phyloP scores from a whole-genome alignment of 106 monocot species.

The Phalaenopsis equestris region DNA sequence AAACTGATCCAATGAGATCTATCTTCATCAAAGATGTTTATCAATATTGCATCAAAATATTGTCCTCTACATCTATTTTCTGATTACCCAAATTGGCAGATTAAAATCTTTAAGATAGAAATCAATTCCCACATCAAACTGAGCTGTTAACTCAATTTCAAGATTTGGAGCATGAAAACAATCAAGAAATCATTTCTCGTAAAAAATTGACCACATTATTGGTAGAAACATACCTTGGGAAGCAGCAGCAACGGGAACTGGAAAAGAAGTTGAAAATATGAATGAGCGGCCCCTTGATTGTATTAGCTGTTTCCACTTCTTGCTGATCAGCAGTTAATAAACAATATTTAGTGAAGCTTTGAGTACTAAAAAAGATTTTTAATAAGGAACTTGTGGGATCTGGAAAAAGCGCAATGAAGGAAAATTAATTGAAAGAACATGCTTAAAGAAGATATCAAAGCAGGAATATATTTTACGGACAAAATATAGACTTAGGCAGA shows the following conservation, averaged over 20 bases:
- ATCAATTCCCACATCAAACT: neutral
- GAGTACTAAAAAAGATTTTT: neutral
- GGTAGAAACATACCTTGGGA: slow-evolving; percentile 51
- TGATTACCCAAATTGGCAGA: neutral
- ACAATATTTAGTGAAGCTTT: neutral
- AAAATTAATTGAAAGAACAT: neutral
- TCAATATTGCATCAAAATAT: too few species aligned
- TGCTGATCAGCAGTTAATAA: slow-evolving; percentile 35
- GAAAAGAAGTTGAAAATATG: slow-evolving; percentile 90
- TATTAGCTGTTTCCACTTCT: slow-evolving; percentile 79
- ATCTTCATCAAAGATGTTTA: neutral
- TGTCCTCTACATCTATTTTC: too few species aligned
- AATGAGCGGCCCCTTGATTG: slow-evolving; percentile 89
- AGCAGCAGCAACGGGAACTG: slow-evolving; percentile 84
- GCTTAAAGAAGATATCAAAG: neutral
- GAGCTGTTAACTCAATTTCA: neutral
- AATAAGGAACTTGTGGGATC: neutral
- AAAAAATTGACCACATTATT: neutral
- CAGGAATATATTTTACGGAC: neutral
- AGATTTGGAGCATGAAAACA: neutral
- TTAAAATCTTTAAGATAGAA: neutral
- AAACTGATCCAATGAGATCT: neutral
- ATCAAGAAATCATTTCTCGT: neutral
- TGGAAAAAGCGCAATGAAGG: neutral
- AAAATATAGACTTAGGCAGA: neutral